Conservation (phyloP, 129 eudicot species). For the Arctium lappa region DNA sequence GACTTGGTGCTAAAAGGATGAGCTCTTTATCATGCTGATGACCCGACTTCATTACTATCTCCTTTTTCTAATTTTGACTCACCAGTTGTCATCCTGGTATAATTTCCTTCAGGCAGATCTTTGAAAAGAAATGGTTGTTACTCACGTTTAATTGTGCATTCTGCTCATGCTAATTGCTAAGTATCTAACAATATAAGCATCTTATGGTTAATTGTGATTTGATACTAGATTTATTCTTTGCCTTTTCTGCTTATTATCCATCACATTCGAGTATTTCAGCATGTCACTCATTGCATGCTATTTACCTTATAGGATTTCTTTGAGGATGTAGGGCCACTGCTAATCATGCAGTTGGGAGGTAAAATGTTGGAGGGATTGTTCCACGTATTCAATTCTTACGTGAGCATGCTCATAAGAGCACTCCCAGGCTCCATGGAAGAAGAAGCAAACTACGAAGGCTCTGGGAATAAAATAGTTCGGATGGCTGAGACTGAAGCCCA, state of each 20-base stretch:
- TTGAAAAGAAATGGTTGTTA: neutral
- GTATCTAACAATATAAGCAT: neutral
- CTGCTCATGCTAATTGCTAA: neutral
- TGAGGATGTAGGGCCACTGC: slow-evolving; percentile 92
- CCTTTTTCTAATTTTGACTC: neutral
- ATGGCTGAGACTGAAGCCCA: slow-evolving; percentile 97
- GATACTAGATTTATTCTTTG: neutral
- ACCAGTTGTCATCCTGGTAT: neutral
- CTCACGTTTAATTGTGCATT: slow-evolving; percentile 4
- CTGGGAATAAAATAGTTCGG: slow-evolving; percentile 72
- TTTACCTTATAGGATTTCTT: slow-evolving; percentile 70
- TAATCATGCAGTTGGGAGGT: slow-evolving; percentile 95
- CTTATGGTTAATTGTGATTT: neutral
- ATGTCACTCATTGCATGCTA: slow-evolving; percentile 4
- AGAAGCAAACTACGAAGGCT: slow-evolving; percentile 72
- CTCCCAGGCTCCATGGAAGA: slow-evolving; percentile 92
- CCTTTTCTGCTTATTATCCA: neutral
- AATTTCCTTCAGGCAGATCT: slow-evolving; percentile 2
- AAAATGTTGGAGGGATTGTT: slow-evolving; percentile 88
- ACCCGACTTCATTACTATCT: neutral
- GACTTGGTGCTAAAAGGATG: neutral
- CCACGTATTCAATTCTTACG: slow-evolving; percentile 74
- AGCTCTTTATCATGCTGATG: neutral
- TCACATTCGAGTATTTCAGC: neutral
- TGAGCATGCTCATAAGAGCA: slow-evolving; percentile 85